Evolutionary conservation across 2,329 filamentous ascomycete species (phyloP).

Genomic region (Coniochaeta ligniaria): DNA sequence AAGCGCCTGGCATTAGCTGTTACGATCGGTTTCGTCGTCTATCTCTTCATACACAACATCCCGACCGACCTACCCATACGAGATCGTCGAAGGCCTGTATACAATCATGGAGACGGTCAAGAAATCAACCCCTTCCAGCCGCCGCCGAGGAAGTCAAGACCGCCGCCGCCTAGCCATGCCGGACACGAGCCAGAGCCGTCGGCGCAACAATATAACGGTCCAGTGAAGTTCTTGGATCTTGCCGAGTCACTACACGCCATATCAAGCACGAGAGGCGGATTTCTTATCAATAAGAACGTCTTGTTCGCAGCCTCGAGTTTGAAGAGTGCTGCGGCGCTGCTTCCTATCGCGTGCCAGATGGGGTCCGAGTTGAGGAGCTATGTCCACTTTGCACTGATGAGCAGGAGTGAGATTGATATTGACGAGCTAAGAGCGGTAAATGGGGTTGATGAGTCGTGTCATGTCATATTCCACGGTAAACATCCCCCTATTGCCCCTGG

Average conservation of each 20-base stretch:
- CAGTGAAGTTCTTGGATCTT: slow-evolving; percentile 61
- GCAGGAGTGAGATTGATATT: slow-evolving; percentile 62
- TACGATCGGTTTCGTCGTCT: slow-evolving; percentile 43
- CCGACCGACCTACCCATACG: slow-evolving; percentile 36
- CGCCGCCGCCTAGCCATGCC: not conserved
- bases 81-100: slow-evolving; percentile 30
- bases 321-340: slow-evolving; percentile 61
- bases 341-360: slow-evolving; percentile 88
- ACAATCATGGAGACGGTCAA: slow-evolving; percentile 13
- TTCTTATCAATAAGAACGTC: slow-evolving; percentile 57
- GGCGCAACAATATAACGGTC: slow-evolving; percentile 56
- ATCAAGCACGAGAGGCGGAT: slow-evolving; percentile 42
- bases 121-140: not conserved
- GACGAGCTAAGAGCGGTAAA: slow-evolving; percentile 69
- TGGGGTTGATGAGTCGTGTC: slow-evolving; percentile 65
- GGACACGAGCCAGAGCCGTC: not conserved
- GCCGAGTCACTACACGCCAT: slow-evolving; percentile 55
- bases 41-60: slow-evolving; percentile 59
- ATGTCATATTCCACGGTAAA: slow-evolving; percentile 52
- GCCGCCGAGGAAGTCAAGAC: slow-evolving; percentile 7
- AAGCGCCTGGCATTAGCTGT: slow-evolving; percentile 43
- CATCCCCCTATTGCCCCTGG: not conserved
- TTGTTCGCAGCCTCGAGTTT: slow-evolving; percentile 73
- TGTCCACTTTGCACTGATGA: slow-evolving; percentile 78
- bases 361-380: slow-evolving; percentile 57